Conservation (phyloP, 176 grass and related monocot species). For the Saccharum officinarum region DNA sequence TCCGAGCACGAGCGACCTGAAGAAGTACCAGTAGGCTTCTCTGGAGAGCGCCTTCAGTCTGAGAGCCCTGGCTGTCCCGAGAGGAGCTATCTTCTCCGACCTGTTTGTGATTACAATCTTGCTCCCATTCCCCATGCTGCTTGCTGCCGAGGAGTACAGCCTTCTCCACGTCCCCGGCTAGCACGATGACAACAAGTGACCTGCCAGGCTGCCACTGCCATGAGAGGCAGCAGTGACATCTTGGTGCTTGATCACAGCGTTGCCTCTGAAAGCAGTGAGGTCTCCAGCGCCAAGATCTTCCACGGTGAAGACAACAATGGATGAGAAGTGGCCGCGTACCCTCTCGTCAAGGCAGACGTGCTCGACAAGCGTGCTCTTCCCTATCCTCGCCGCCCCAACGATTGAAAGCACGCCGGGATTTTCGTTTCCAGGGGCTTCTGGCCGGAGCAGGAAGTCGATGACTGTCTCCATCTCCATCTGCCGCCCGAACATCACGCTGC, state of each 20-base stretch:
- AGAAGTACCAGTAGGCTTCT: conserved; percentile 49
- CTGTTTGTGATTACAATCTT: not conserved
- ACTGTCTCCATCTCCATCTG: conserved; percentile 16
- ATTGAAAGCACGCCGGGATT: not conserved
- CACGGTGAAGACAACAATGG: not conserved
- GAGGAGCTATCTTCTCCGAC: not conserved
- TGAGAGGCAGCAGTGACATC: too few relatives aligned
- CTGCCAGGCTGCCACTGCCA: too few relatives aligned
- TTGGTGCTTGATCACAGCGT: too few relatives aligned
- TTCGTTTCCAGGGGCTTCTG: too few relatives aligned
- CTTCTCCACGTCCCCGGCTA: not conserved
- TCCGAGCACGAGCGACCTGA: conserved; percentile 37
- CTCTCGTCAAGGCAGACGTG: conserved; percentile 41
- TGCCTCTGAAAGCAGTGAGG: too few relatives aligned
- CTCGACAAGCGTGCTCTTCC: conserved; percentile 41
- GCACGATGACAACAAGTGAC: conserved; percentile 25
- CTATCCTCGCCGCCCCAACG: too few relatives aligned
- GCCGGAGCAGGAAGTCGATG: too few relatives aligned
- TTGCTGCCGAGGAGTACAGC: too few relatives aligned
- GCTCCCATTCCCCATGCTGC: too few relatives aligned
- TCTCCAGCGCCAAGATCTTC: too few relatives aligned
- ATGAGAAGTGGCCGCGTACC: conserved; percentile 30
- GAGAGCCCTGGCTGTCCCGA: conserved; percentile 25
- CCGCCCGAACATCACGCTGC: conserved; percentile 22
- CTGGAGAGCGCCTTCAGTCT: not conserved